These are phyloP conservation scores for Stramenopiles sp. DNA, from an alignment of 352 stramenopile species.

Conservation along the genomic window DNA sequence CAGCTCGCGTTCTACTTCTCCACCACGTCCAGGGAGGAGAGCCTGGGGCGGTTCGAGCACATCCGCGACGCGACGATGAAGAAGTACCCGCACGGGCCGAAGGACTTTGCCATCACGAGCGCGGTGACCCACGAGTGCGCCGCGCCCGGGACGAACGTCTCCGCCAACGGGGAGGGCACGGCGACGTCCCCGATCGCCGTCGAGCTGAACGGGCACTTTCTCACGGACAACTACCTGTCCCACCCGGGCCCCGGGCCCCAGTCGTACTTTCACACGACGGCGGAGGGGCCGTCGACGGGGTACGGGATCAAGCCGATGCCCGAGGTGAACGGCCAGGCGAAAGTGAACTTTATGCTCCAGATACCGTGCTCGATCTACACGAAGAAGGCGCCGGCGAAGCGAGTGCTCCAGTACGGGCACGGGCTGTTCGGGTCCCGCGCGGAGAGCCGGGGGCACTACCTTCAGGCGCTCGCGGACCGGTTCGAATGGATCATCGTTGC, in stretches of 20 bases:
- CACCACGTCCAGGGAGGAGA: background rate
- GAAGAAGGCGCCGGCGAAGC: background rate
- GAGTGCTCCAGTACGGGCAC: constrained; percentile 14
- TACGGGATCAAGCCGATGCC: constrained; percentile 6
- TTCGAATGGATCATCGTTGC: constrained; percentile 8
- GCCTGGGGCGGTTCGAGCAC: background rate
- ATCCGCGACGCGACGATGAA: constrained; percentile 13
- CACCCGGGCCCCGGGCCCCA: too few relatives aligned
- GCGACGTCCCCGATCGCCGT: too few relatives aligned
- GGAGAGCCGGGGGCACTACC: constrained; percentile 4
- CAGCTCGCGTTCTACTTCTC: constrained; percentile 13
- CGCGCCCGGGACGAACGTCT: too few relatives aligned
- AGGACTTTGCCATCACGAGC: background rate
- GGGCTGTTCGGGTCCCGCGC: constrained; percentile 11
- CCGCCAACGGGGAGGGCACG: too few relatives aligned
- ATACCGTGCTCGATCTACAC: constrained; percentile 1
- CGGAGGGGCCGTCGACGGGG: background rate
- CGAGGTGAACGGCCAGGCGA: background rate
- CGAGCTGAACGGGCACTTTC: too few relatives aligned
- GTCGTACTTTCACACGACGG: background rate
- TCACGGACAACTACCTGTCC: too few relatives aligned
- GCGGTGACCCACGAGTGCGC: too few relatives aligned
- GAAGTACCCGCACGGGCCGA: background rate
- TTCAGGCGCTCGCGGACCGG: constrained; percentile 4
- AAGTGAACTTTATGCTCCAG: constrained; percentile 1